Base-by-base conservation (phyloP, 129 eudicot species). In the Oenanthe sinensis region DNA sequence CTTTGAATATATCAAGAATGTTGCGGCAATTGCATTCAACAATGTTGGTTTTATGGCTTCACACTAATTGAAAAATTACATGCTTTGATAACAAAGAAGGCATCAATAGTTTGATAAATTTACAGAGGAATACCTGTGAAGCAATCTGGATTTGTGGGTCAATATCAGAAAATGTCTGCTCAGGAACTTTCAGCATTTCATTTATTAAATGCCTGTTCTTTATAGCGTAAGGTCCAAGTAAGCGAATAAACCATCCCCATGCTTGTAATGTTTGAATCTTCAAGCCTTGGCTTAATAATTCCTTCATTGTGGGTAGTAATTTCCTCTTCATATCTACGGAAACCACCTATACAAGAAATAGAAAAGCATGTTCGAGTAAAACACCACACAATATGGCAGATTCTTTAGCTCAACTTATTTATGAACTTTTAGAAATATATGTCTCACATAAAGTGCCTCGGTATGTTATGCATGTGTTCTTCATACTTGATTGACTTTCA, bases 101-200 rank as follows among this genome's bases (percentile, higher is more conserved):
- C 37, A 73, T 73, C 16, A 40, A 15, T 50, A 36, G 36, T 33
- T 49, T 47, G 13, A 20, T 71, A 42, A 8, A 63, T 81, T 74
- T 47, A 33, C 45, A 75, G 12, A 77, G 48, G 76, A 22, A 77
- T 88, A 90, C 98, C 98, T 81, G 91, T 65, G 97, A 81, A 80
- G 98, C 97, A 83, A 87, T 89, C 83, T 87, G 92, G 77, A 91
- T 83, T 85, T 89, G 97, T 39, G 96, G 89, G 80, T 93, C 90
- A 28, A 78, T 62, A 79, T 93, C 97, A 70, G 94, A 72, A 86
- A 91, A 91, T 28, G 94, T 93, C 78, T 84, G 90, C 76, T 93
- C 94, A 2, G 93, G 87, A 85, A 90, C 76, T 76, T 91, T 91
- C 58, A 93, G 86, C 84, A 93, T 81, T 75, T 90, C 90, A 79